Base-by-base conservation (phyloP, 805 yeast species). In the Lachancea dasiensis region DNA sequence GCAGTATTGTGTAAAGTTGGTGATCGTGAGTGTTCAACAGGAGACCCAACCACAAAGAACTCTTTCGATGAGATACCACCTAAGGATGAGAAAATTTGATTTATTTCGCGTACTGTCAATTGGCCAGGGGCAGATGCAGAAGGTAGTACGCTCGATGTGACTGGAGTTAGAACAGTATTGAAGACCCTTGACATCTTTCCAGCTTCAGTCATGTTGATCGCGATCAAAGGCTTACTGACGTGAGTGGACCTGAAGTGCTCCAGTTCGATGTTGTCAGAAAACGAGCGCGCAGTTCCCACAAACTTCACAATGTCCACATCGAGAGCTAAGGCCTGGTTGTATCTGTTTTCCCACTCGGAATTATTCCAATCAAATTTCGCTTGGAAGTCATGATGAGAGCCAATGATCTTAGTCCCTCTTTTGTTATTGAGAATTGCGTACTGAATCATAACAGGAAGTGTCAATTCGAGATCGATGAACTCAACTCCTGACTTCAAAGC, bases 1-100 rank as follows among this genome's bases (percentile, higher is more conserved):
- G 82, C 86, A 3, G 94, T 73, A 52, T 80, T 80, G 64, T 92
- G 98, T 49, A 92, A 69, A 13, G 72, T 65, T 29, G 98, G 98
- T 2, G 97, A 87, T 58, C 86, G 77, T 2, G 97, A 87, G 59
- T 89, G 96, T 6, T 74, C 61, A 39, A 89, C 72, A 35, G 97
- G 97, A 9, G 69, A 64, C 5, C 97, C 97, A 44, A 79, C 81
- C 43, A 89, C 77, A 60, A 72, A 83, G 50, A 79, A 84, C 42
- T 75, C 67, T 62, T 77, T 73, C 14, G 72, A 38, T 6, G 61
- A 45, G 37, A 77, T 67, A n/a, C 78, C 77, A 28, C 95, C 95
- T 46, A 85, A 66, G 25, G 70, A 63, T 11, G 72, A 51, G 36
- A 69, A 70, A 3, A 77, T 65, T 39, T 68, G 56, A 60, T 87